Percentiles rank a stretch among this genome's conserved stretches.
phyloP scores from a whole-genome alignment of 2,329 filamentous ascomycete genomes.

The Xylariales sp. region DNA sequence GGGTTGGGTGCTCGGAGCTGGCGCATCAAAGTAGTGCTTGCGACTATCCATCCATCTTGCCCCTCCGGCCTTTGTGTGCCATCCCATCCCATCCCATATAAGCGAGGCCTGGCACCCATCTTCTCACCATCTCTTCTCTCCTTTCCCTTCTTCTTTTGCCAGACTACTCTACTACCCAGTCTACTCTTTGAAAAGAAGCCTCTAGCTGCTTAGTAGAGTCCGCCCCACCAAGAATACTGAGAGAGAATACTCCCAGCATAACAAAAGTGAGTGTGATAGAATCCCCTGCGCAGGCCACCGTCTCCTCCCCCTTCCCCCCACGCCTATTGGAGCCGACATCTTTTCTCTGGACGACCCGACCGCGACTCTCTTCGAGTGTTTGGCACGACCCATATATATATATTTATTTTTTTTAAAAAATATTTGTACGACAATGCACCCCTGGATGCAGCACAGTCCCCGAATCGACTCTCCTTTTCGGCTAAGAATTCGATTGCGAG shows the following conservation, averaged over 20 bases:
- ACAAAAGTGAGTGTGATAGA: too few species aligned
- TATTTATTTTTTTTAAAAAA: too few species aligned
- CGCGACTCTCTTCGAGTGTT: too few species aligned
- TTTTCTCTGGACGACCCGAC: too few species aligned
- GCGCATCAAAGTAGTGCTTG: constrained; percentile 5
- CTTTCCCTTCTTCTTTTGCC: constrained; percentile 26
- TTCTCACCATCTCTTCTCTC: constrained; percentile 19
- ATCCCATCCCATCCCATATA: constrained; percentile 27
- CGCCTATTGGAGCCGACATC: too few species aligned
- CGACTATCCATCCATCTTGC: constrained; percentile 13
- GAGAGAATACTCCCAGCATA: constrained; percentile 1
- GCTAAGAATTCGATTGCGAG: too few species aligned
- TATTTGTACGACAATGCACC: too few species aligned
- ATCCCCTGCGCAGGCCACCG: too few species aligned
- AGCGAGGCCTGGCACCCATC: constrained; percentile 24
- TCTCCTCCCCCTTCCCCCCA: too few species aligned
- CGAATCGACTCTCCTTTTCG: too few species aligned
- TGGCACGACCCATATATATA: too few species aligned
- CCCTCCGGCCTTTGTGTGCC: constrained; percentile 14
- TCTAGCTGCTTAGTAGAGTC: constrained; percentile 8
- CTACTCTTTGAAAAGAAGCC: constrained; percentile 14
- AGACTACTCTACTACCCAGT: constrained; percentile 19
- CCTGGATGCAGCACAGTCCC: too few species aligned
- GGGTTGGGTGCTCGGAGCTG: constrained; percentile 7
- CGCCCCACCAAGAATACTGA: neutral